These are phyloP conservation scores for Populus euphratica DNA, from an alignment of 345 rosid species.

Conservation along the genomic window DNA sequence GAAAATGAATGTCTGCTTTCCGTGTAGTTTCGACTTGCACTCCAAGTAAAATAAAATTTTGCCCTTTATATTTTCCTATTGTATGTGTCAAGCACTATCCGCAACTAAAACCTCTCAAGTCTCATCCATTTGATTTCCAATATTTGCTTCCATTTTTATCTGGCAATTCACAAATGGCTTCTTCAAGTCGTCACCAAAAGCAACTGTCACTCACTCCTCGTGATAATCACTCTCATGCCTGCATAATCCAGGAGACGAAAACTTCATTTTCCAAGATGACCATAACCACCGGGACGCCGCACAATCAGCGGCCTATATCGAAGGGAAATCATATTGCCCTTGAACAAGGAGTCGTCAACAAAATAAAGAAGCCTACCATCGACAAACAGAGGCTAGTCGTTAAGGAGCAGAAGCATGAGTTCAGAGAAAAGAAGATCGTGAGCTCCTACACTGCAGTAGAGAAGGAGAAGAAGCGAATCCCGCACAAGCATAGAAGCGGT, in stretches of 20 bases:
- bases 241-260: background rate
- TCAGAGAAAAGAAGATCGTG: no score
- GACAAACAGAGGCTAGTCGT: background rate
- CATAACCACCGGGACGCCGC: background rate
- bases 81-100: background rate
- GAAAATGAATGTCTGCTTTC: background rate
- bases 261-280: background rate
- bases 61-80: background rate
- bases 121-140: background rate
- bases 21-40: background rate
- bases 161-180: background rate
- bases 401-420: background rate
- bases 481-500: no score
- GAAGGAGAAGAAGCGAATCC: background rate
- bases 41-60: no score
- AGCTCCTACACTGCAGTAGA: accelerated
- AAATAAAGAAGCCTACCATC: no score
- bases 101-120: background rate
- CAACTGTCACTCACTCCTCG: background rate
- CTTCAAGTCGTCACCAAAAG: background rate
- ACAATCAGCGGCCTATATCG: background rate
- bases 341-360: background rate
- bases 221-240: background rate
- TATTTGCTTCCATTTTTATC: background rate
- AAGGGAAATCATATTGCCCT: background rate